Conservation (phyloP, 2,329 filamentous ascomycete genomes). For the Hypoxylon sp. region DNA sequence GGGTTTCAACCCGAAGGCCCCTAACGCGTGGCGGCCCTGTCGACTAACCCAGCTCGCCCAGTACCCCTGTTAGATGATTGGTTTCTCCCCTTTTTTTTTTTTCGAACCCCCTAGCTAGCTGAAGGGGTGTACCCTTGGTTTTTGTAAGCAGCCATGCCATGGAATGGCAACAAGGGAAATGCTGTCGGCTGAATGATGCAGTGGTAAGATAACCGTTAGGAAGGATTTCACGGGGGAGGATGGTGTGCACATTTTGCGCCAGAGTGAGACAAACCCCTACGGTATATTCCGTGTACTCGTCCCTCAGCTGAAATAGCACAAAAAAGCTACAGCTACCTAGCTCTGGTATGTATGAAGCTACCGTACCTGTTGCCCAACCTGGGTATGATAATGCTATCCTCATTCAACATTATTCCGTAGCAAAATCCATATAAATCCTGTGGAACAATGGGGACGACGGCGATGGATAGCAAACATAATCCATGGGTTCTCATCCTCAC, state of each 20-base stretch:
- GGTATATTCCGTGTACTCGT: constrained; percentile 15
- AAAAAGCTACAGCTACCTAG: background rate
- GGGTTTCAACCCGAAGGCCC: constrained; percentile 23
- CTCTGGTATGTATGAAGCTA: background rate
- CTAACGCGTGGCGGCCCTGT: constrained; percentile 37
- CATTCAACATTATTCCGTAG: constrained; percentile 7
- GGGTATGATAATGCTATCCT: constrained; percentile 1
- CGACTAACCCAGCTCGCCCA: background rate
- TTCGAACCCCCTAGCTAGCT: constrained; percentile 7
- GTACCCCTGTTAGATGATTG: constrained; percentile 20
- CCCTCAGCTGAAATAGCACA: constrained; percentile 23
- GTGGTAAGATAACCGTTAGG: constrained; percentile 5
- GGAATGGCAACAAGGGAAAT: constrained; percentile 17
- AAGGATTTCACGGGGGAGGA: constrained; percentile 27
- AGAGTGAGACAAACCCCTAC: constrained; percentile 17
- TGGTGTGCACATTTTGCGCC: constrained; percentile 19
- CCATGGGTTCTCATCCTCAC: constrained; percentile 11
- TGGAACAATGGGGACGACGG: background rate
- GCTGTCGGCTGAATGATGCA: constrained; percentile 4
- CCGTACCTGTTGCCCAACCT: background rate
- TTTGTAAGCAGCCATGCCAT: constrained; percentile 19
- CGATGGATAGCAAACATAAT: constrained; percentile 2
- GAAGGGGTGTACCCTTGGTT: background rate
- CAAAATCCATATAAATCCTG: constrained; percentile 2
- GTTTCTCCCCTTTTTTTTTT: background rate